Evolutionary conservation across 2,329 filamentous ascomycete species (phyloP).

Genomic region (Pseudofabraea citricarpa): DNA sequence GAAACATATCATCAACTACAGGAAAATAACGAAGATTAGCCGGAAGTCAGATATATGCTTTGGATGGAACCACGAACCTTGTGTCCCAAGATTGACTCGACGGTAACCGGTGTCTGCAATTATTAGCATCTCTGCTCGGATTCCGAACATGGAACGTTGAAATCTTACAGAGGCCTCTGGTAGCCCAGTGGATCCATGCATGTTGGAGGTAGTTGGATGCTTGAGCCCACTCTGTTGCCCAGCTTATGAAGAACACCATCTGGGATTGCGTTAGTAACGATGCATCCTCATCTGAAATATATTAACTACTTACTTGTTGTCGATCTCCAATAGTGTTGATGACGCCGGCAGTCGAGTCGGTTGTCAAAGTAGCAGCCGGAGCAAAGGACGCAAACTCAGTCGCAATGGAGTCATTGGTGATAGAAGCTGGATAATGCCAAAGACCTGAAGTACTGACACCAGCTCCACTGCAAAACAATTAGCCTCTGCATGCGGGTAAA

Average conservation of each 20-base stretch:
- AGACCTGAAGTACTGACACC: constrained; percentile 45
- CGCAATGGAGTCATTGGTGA: constrained; percentile 48
- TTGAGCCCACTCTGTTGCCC: constrained; percentile 37
- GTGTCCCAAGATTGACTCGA: constrained; percentile 19
- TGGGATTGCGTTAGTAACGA: no score
- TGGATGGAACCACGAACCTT: no score
- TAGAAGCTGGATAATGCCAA: constrained; percentile 53
- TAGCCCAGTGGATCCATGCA: constrained; percentile 58
- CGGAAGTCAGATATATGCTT: no score
- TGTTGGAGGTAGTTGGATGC: constrained; percentile 56
- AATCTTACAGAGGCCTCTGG: constrained; percentile 50
- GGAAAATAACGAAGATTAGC: no score
- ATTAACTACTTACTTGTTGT: no score
- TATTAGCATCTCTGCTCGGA: no score
- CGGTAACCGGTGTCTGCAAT: constrained; percentile 21
- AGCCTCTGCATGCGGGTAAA: no score
- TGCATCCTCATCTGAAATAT: no score
- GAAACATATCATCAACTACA: constrained; percentile 61
- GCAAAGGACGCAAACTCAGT: constrained; percentile 49
- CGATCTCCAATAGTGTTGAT: constrained; percentile 53
- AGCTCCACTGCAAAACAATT: constrained; percentile 37
- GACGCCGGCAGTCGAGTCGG: constrained; percentile 46
- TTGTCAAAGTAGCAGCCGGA: constrained; percentile 33
- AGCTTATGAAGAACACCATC: constrained; percentile 56
- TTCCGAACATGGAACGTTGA: no score